Evolutionary conservation across 768 basidiomycete species (phyloP).

Genomic region (Udeniomyces megalosporus): DNA sequence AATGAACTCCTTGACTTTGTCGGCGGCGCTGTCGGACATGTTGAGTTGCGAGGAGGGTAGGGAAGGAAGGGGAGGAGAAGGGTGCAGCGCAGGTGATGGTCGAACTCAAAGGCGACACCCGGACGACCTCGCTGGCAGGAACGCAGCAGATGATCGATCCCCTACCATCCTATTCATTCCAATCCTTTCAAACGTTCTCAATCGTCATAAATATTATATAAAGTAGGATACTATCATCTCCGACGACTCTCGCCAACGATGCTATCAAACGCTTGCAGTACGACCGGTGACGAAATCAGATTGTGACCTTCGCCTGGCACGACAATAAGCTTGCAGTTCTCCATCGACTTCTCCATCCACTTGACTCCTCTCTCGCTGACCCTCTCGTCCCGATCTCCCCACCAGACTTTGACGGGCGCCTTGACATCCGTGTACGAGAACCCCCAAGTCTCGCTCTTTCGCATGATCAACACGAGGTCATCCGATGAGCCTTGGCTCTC

Average conservation of each 20-base stretch:
- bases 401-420: constrained; percentile 69
- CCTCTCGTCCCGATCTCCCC: constrained; percentile 82
- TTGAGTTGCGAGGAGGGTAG: not conserved
- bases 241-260: constrained; percentile 14
- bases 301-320: constrained; percentile 80
- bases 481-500: constrained; percentile 54
- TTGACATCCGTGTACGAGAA: constrained; percentile 71
- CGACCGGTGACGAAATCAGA: constrained; percentile 77
- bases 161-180: too few relatives aligned
- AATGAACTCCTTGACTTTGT: constrained; percentile 73
- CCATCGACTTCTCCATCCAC: constrained; percentile 68
- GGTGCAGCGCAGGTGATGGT: too few relatives aligned
- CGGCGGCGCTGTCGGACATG: constrained; percentile 41
- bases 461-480: constrained; percentile 75
- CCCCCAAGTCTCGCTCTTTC: constrained; percentile 58
- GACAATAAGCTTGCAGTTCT: constrained; percentile 60
- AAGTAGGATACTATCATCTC: too few relatives aligned
- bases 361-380: constrained; percentile 67
- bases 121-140: too few relatives aligned
- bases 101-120: too few relatives aligned
- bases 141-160: too few relatives aligned
- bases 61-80: not conserved
- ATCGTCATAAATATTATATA: too few relatives aligned
- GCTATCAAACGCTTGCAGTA: constrained; percentile 65
- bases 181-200: too few relatives aligned